Base-by-base conservation (phyloP, 352 stramenopile genomes). In the Chrysophaeum taylorii region DNA sequence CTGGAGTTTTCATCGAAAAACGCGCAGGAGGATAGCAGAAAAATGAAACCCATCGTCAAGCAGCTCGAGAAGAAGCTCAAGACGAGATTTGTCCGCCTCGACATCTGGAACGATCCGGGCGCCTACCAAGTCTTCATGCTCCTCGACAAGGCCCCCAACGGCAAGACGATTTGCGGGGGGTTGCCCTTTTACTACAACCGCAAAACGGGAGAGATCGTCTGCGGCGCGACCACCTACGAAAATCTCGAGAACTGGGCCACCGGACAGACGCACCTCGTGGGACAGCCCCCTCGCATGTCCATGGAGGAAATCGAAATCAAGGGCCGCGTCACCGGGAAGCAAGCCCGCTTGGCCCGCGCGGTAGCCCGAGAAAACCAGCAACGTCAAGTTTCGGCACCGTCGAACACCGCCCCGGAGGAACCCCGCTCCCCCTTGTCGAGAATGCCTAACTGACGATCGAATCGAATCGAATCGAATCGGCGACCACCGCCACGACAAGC, bases 171-270 rank as follows among this genome's bases (percentile, higher is more conserved):
- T 18, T 66, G 57, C 69, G 53, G 50, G 23, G 60, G 38, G 23
- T 29, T 73, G 43, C 69, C 69, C 18, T 73, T 60, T 41, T 73
- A 70, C 35, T 73, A 70, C 61, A 73, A 73, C 61, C 38, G 45
- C 16, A 69, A 70, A 29, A 73, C 69, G 38, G 37, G 60, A 16
- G 31, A 31, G 9, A 21, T 66, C 25, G 36, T 73, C 29, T 73
- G 48, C 43, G 69, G 69, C 4, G 60, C 69, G n/a, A 73, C 69
- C 0, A 73, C 53, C 9, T 70, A 71, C 25, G 61, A 31, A 29
- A 73, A 73, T 35, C 36, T 73, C 21, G 37, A 60, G 0, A 35
- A 43, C 35, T 73, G 69, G 69, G 69, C 61, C 2, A 2, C n/a
- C 1, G 69, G 54, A n/a, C n/a, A n/a, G n/a, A n/a, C n/a, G n/a